These are phyloP conservation scores for Pichia phayaonensis DNA, from an alignment of 805 yeast species.

Conservation along the genomic window DNA sequence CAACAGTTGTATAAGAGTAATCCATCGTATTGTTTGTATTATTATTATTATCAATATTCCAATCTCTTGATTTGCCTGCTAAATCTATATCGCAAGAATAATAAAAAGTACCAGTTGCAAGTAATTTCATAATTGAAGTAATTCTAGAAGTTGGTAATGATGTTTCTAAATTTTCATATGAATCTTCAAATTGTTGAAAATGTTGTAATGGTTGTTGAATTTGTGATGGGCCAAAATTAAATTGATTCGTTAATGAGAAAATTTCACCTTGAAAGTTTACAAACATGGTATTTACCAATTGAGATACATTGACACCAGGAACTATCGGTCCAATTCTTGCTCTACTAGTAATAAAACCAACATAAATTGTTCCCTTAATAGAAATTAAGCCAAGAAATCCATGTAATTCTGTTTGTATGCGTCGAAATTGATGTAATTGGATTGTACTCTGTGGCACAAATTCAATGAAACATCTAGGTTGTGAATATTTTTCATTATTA, in stretches of 20 bases:
- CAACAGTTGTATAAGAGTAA: slow-evolving; percentile 10
- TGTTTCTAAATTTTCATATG: slow-evolving; percentile 5
- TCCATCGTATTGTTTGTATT: slow-evolving; percentile 14
- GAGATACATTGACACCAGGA: slow-evolving; percentile 43
- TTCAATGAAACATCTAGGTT: slow-evolving; percentile 43
- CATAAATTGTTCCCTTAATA: slow-evolving; percentile 44
- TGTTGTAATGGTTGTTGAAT: slow-evolving; percentile 1
- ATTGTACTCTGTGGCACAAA: slow-evolving; percentile 34
- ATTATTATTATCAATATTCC: slow-evolving; percentile 26
- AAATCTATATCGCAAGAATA: slow-evolving; percentile 42
- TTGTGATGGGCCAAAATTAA: not conserved
- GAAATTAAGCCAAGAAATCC: slow-evolving; percentile 60
- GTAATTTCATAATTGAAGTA: slow-evolving; percentile 30
- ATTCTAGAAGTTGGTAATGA: slow-evolving; percentile 17
- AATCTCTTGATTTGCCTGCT: slow-evolving; percentile 36
- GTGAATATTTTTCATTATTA: not conserved
- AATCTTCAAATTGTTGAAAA: slow-evolving; percentile 2
- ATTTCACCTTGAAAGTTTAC: slow-evolving; percentile 52
- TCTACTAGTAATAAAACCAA: slow-evolving; percentile 51
- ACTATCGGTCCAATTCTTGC: slow-evolving; percentile 49
- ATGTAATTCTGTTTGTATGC: slow-evolving; percentile 16
- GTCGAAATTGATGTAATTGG: slow-evolving; percentile 19
- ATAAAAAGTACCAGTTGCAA: slow-evolving; percentile 41
- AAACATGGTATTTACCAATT: slow-evolving; percentile 55
- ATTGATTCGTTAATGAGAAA: slow-evolving; percentile 2